Conservation (phyloP, 2,329 filamentous ascomycete genomes). For the Clathrospora elynae region DNA sequence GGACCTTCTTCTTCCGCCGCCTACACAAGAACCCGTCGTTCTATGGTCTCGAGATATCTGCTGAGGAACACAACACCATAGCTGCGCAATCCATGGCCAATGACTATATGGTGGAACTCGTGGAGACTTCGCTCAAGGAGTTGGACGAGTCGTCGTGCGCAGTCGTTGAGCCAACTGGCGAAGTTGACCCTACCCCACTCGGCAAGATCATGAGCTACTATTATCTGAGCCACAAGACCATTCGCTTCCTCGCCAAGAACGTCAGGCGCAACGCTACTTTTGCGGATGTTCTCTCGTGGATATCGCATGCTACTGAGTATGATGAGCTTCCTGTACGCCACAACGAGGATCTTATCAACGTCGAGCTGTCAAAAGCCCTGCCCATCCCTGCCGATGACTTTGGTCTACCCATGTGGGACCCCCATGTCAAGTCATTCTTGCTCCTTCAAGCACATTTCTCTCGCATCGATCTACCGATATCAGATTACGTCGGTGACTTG, state of each 20-base stretch:
- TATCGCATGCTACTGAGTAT: constrained; percentile 92
- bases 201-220: constrained; percentile 99
- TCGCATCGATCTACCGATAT: constrained; percentile 87
- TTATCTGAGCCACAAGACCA: constrained; percentile 91
- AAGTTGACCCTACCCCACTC: constrained; percentile 85
- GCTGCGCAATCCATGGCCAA: constrained; percentile 86
- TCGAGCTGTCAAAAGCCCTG: constrained; percentile 80
- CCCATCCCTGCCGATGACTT: constrained; percentile 68
- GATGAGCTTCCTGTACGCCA: constrained; percentile 97
- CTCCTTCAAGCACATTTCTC: constrained; percentile 95
- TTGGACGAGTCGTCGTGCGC: constrained; percentile 85
- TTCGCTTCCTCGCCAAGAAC: constrained; percentile 79
- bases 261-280: constrained; percentile 78
- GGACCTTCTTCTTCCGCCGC: constrained; percentile 98
- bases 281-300: constrained; percentile 84
- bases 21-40: constrained; percentile 98
- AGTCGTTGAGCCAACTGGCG: constrained; percentile 79
- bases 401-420: constrained; percentile 93
- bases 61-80: constrained; percentile 88
- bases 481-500: constrained; percentile 96
- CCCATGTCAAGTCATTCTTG: constrained; percentile 94
- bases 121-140: constrained; percentile 82
- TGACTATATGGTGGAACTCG: constrained; percentile 91
- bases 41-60: constrained; percentile 91
- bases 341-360: constrained; percentile 97